Percentiles rank a stretch among this genome's conserved stretches.
Conservation (phyloP, 176 grass and related monocot genomes). For the Rhynchospora breviuscula region DNA sequence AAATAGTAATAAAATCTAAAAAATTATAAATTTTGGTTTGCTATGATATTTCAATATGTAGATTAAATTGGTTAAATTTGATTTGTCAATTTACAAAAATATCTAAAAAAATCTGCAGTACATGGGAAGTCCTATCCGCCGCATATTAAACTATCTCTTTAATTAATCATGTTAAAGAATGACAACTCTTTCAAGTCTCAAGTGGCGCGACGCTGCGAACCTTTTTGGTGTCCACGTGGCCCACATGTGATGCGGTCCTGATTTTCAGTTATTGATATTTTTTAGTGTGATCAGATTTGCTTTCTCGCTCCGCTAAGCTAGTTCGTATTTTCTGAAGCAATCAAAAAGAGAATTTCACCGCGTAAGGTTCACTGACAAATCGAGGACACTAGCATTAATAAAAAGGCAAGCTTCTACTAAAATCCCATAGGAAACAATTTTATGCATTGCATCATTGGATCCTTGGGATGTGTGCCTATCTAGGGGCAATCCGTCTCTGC, state of each 20-base stretch:
- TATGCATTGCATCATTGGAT: not conserved
- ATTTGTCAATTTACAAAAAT: too few relatives aligned
- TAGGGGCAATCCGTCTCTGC: too few relatives aligned
- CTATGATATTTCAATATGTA: too few relatives aligned
- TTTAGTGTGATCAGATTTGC: not conserved
- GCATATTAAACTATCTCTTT: too few relatives aligned
- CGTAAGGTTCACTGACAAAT: not conserved
- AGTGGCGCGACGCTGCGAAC: not conserved
- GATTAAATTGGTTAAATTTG: too few relatives aligned
- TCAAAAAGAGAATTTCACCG: not conserved
- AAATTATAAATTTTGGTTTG: too few relatives aligned
- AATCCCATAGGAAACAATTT: not conserved
- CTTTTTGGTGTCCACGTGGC: not conserved
- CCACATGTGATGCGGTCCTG: not conserved
- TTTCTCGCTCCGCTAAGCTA: not conserved
- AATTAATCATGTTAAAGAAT: too few relatives aligned
- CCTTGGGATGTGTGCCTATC: not conserved
- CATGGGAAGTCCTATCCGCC: too few relatives aligned
- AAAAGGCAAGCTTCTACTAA: too few relatives aligned
- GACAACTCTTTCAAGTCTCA: too few relatives aligned
- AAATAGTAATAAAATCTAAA: too few relatives aligned
- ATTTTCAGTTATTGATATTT: not conserved
- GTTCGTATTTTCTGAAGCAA: not conserved
- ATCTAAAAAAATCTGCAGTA: too few relatives aligned
- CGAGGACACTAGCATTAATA: not conserved